Base-by-base conservation (phyloP, 768 basidiomycete species). In the Lactifluus echinatus region DNA sequence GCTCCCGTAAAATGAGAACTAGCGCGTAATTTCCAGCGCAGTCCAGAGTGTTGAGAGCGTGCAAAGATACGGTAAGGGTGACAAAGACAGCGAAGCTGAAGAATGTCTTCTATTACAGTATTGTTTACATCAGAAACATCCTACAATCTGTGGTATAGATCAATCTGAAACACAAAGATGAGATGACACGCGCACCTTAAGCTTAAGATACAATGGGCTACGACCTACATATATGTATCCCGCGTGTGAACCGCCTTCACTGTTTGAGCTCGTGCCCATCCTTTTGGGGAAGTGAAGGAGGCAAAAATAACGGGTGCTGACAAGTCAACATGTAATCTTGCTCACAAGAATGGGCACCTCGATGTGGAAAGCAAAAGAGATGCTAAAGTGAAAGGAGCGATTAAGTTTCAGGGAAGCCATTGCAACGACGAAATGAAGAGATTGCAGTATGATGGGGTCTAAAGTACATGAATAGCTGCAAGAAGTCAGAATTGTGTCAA, bases 1-100 rank as follows among this genome's bases (percentile, higher is more conserved):
- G 92, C 91, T 94, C 86, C 79, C 83, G 71, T 91, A 89, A 94
- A 95, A 95, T 94, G 87, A 93, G 90, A 82, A 85, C 84, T 79
- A 62, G 75, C 87, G 87, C 83, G 84, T 92, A 69, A 72, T 69
- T 57, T 59, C 63, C 65, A 75, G 83, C 85, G 85, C 79, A 81
- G 83, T 80, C 85, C 93, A 94, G 93, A 94, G 93, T 95, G 93
- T 94, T 80, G 80, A 80, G 80, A 95, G 92, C 93, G 68, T 52
- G 39, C 11, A 63, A 17, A 14, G n/a, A 28, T 54, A 28, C 54
- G 21, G 24, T 3, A 51, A 5, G 12, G 53, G 50, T 8, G 4
- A 17, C 17, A 15, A 17, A 60, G 19, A 50, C 11, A 40, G 17
- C 19, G 19, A 40, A 54, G 53, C n/a, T 17, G 40, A 19, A 42